phyloP scores from a whole-genome alignment of 352 stramenopile species.

The Pythium volutum region DNA sequence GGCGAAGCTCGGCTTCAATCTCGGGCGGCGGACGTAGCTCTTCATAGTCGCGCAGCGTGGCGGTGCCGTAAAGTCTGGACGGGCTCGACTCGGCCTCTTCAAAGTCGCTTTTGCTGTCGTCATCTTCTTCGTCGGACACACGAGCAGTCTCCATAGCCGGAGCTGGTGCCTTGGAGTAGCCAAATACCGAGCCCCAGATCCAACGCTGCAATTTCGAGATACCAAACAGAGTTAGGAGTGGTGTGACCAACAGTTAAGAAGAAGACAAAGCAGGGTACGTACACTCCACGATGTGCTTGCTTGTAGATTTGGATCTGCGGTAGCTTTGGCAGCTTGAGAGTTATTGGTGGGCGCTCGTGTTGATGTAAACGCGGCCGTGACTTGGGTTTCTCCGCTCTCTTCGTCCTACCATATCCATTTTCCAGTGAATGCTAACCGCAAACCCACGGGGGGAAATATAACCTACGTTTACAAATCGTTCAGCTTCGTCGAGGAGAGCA shows the following conservation, averaged over 20 bases:
- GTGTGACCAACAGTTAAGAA: background rate
- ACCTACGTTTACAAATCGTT: conserved; percentile 20
- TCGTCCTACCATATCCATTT: conserved; percentile 3
- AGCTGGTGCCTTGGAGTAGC: background rate
- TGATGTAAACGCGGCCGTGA: background rate
- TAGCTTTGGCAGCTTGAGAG: background rate
- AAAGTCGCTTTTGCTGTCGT: conserved; percentile 16
- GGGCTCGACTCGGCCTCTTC: conserved; percentile 19
- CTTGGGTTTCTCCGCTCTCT: background rate
- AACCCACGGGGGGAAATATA: too few relatives aligned
- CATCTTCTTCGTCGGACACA: conserved; percentile 5
- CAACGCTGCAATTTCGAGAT: conserved; percentile 8
- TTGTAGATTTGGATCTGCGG: background rate
- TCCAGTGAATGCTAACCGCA: background rate
- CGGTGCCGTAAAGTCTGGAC: background rate
- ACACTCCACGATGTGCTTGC: conserved; percentile 15
- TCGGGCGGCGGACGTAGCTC: conserved; percentile 22
- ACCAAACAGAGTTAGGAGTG: background rate
- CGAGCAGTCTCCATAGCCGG: background rate
- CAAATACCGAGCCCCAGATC: conserved; percentile 26
- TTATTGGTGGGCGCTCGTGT: background rate
- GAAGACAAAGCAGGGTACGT: background rate
- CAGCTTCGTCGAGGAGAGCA: conserved; percentile 39
- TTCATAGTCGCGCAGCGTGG: conserved; percentile 12
- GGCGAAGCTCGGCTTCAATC: conserved; percentile 24